Percentiles rank a stretch among this genome's conserved stretches.
Evolutionary conservation across 1,284 basidiomycete species (phyloP).

Genomic region (Leccinum variabile): DNA sequence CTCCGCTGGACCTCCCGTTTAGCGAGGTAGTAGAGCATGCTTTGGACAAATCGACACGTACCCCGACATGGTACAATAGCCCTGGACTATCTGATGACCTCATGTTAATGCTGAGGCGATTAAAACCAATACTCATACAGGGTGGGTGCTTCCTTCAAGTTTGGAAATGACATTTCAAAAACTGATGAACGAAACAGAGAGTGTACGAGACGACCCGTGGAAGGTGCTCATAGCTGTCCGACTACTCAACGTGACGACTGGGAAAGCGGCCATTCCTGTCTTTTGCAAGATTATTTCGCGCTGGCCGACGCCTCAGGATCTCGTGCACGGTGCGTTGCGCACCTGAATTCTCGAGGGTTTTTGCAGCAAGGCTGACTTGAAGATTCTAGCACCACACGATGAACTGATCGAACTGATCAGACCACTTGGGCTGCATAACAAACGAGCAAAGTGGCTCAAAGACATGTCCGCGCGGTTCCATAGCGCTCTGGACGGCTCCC

Average conservation of each 20-base stretch:
- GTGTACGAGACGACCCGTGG: slow-evolving; percentile 30
- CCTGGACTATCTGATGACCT: slow-evolving; percentile 24
- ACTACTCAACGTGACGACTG: slow-evolving; percentile 35
- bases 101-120: slow-evolving; percentile 28
- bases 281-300: slow-evolving; percentile 52
- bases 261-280: slow-evolving; percentile 33
- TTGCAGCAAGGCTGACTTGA: background rate
- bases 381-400: slow-evolving; percentile 24
- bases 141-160: slow-evolving; percentile 25
- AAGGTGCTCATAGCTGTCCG: slow-evolving; percentile 34
- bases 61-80: slow-evolving; percentile 2
- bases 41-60: background rate
- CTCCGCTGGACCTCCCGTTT: background rate
- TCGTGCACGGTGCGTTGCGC: slow-evolving; percentile 46
- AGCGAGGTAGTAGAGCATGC: background rate
- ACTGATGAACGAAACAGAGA: slow-evolving; percentile 20
- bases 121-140: slow-evolving; percentile 34
- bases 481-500: slow-evolving; percentile 29
- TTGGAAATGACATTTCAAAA: background rate
- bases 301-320: slow-evolving; percentile 53
- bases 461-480: slow-evolving; percentile 48
- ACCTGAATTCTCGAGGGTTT: background rate
- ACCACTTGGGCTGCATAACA: slow-evolving; percentile 53
- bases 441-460: slow-evolving; percentile 52
- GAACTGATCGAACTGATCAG: slow-evolving; percentile 46